Conservation (phyloP, 2,329 filamentous ascomycete genomes). For the Neopestalotiopsis rosae region DNA sequence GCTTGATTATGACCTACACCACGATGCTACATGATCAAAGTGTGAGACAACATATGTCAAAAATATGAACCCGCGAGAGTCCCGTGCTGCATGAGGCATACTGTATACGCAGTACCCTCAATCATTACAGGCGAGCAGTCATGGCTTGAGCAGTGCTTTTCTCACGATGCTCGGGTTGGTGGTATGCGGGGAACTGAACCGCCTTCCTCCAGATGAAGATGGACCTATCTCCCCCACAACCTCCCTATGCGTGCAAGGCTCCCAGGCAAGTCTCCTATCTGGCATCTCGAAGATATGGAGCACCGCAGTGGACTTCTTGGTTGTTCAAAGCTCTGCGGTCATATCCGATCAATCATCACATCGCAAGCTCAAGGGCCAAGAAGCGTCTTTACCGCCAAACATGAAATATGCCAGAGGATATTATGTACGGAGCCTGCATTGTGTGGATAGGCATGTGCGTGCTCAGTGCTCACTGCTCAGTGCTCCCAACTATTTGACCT, state of each 20-base stretch:
- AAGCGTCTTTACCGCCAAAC: not conserved
- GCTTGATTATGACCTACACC: not conserved
- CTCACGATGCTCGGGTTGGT: not conserved
- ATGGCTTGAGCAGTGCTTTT: not conserved
- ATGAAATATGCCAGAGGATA: not conserved
- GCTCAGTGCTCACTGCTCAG: not conserved
- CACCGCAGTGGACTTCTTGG: not conserved
- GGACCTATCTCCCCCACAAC: not conserved
- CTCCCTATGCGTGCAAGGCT: too few species aligned
- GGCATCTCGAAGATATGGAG: not conserved
- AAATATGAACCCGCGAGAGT: not conserved
- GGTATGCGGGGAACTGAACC: not conserved
- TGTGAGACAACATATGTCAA: slow-evolving; percentile 13
- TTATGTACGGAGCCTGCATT: not conserved
- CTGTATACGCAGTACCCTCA: not conserved
- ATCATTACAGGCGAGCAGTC: not conserved
- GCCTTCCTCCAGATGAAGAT: not conserved
- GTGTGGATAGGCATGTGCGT: not conserved
- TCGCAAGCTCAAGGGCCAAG: not conserved
- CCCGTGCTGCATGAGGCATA: not conserved
- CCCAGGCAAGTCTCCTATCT: not conserved
- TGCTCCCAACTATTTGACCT: not conserved
- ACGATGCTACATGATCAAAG: not conserved
- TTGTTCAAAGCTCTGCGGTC: not conserved
- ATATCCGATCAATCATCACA: not conserved